Evolutionary conservation across 2,329 filamentous ascomycete genomes (phyloP).

Genomic region (Fusarium sp.): DNA sequence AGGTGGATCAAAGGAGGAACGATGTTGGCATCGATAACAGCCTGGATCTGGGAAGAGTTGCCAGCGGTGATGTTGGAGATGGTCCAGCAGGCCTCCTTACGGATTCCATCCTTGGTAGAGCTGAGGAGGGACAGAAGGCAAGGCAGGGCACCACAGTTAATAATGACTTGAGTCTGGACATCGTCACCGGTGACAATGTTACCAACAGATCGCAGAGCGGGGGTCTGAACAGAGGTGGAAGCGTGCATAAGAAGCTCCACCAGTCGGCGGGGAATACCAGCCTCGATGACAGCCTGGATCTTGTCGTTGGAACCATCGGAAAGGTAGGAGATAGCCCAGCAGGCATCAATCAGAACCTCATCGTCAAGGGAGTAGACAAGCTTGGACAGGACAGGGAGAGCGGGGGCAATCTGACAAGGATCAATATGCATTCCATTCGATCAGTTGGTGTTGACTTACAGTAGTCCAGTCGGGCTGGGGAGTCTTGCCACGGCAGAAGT

Average conservation of each 20-base stretch:
- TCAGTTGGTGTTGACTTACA: slow-evolving; percentile 65
- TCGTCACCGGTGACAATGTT: slow-evolving; percentile 99
- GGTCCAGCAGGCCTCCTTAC: slow-evolving; percentile 99
- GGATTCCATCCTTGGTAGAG: slow-evolving; percentile 98
- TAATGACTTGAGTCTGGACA: slow-evolving; percentile 98
- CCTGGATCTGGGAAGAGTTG: slow-evolving; percentile 97
- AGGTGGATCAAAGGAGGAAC: slow-evolving; percentile 96
- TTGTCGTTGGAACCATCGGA: slow-evolving; percentile 99
- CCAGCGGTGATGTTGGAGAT: slow-evolving; percentile 99
- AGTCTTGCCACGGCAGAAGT: slow-evolving; percentile 99
- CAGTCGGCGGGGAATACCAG: slow-evolving; percentile 93
- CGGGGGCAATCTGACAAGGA: slow-evolving; percentile 81
- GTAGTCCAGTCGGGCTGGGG: slow-evolving; percentile 98
- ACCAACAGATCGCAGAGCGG: slow-evolving; percentile 94
- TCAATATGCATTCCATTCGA: slow-evolving; percentile 18
- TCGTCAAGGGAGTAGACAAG: slow-evolving; percentile 98
- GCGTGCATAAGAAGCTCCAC: slow-evolving; percentile 98
- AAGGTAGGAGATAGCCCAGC: slow-evolving; percentile 99
- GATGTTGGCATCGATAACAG: slow-evolving; percentile 96
- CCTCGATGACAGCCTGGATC: slow-evolving; percentile 99
- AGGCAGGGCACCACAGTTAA: slow-evolving; percentile 94
- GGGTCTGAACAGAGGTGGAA: slow-evolving; percentile 97
- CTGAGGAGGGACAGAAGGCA: slow-evolving; percentile 93
- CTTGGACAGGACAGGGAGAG: slow-evolving; percentile 94
- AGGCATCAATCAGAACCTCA: slow-evolving; percentile 97